These are phyloP conservation scores for Calvatia gigantea DNA, from an alignment of 768 basidiomycete species.

Conservation along the genomic window DNA sequence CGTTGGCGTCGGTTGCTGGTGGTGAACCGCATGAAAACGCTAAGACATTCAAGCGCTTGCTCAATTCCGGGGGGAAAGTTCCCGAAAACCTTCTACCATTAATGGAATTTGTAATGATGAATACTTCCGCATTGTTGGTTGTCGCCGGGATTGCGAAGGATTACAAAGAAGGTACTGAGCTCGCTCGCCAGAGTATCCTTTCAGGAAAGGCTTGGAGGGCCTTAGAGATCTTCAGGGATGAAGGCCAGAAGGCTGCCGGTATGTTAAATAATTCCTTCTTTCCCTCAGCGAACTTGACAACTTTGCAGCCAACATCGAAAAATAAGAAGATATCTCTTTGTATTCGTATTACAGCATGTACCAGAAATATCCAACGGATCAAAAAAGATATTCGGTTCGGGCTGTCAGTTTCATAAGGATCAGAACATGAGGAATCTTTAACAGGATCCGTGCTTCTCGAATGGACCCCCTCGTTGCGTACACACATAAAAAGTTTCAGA, in stretches of 20 bases:
- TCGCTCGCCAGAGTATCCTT: conserved; percentile 60
- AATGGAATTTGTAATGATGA: conserved; percentile 85
- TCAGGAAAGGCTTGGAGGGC: conserved; percentile 62
- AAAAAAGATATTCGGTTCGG: background rate
- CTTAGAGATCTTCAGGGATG: conserved; percentile 46
- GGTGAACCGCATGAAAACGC: conserved; percentile 82
- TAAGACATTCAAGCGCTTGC: conserved; percentile 58
- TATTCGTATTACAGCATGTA: no score
- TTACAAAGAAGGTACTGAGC: conserved; percentile 65
- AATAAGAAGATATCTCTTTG: background rate
- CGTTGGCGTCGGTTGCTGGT: conserved; percentile 67
- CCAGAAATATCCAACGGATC: conserved; percentile 8
- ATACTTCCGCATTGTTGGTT: conserved; percentile 84
- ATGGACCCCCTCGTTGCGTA: no score
- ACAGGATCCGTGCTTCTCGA: background rate
- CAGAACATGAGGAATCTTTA: background rate
- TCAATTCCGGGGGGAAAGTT: conserved; percentile 55
- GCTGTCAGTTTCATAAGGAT: background rate
- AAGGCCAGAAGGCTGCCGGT: conserved; percentile 30
- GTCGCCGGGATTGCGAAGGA: conserved; percentile 73
- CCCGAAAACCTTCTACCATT: conserved; percentile 60
- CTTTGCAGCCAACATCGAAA: background rate
- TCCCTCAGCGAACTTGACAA: no score
- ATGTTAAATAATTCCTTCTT: background rate
- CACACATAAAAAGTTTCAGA: no score